These are phyloP conservation scores for Blastobotrys attinorum DNA, from an alignment of 805 yeast species.

Conservation along the genomic window DNA sequence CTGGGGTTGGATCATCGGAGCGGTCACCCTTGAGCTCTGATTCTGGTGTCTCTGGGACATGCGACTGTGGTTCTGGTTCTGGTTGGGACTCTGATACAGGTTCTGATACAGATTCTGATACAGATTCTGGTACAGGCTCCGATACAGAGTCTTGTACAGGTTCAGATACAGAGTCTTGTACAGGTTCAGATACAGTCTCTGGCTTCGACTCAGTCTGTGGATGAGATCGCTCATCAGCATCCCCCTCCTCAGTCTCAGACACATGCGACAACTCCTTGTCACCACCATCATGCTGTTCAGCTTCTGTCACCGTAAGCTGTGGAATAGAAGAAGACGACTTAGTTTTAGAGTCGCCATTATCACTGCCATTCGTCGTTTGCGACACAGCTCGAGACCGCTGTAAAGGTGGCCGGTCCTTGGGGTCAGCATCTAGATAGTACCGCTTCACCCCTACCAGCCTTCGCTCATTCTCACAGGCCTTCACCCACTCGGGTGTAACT, in stretches of 20 bases:
- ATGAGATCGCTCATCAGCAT: constrained; percentile 8
- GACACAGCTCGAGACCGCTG: constrained; percentile 17
- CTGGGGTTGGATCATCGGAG: too few species aligned
- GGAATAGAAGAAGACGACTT: constrained; percentile 4
- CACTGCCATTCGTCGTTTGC: constrained; percentile 10
- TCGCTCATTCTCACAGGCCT: constrained; percentile 85
- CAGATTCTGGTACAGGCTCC: constrained; percentile 4
- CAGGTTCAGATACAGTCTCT: constrained; percentile 4
- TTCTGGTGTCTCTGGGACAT: too few species aligned
- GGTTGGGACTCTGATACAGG: constrained; percentile 12
- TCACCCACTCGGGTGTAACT: constrained; percentile 93
- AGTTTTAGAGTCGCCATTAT: too few species aligned
- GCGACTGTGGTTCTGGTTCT: constrained; percentile 17
- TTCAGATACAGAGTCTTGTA: constrained; percentile 4
- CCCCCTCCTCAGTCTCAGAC: constrained; percentile 10
- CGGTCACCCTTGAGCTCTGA: too few species aligned
- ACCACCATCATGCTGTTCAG: not conserved
- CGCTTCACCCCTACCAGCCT: constrained; percentile 90
- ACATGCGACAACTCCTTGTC: constrained; percentile 13
- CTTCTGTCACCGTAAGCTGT: constrained; percentile 7
- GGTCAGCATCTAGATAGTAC: constrained; percentile 36
- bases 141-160: constrained; percentile 5
- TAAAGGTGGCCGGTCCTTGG: constrained; percentile 23
- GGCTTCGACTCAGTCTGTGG: constrained; percentile 4
- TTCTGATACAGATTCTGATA: constrained; percentile 2